These are phyloP conservation scores for Eremochloa ophiuroides DNA, from an alignment of 176 grass and related monocot genomes.

Conservation along the genomic window DNA sequence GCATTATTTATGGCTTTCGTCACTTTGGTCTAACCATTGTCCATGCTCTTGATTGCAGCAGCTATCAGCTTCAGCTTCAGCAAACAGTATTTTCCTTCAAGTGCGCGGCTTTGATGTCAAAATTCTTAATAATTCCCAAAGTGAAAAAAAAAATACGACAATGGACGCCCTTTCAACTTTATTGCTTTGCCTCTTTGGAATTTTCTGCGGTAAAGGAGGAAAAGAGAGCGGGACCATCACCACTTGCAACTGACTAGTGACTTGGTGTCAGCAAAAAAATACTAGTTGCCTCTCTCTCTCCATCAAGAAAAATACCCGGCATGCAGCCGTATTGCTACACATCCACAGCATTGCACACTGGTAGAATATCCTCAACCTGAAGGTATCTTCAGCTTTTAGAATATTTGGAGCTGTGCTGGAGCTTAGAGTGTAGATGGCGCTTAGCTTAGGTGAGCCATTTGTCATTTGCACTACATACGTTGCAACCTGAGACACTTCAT, in stretches of 20 bases:
- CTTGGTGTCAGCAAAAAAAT: not conserved
- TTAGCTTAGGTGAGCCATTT: not conserved
- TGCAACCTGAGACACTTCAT: not conserved
- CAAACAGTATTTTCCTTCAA: not conserved
- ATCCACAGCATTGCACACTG: not conserved
- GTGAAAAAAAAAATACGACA: not conserved
- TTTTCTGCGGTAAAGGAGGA: constrained; percentile 2
- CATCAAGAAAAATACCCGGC: constrained; percentile 11
- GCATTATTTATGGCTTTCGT: not conserved
- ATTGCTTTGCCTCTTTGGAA: not conserved
- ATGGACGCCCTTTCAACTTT: not conserved
- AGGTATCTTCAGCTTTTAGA: not conserved
- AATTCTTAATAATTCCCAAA: constrained; percentile 31
- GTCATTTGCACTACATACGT: not conserved
- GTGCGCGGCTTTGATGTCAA: constrained; percentile 20
- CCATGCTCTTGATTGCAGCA: not conserved
- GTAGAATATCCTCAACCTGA: not conserved
- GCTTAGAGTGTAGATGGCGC: not conserved
- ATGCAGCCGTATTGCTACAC: not conserved
- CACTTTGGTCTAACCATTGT: not conserved
- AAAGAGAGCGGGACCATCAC: not conserved
- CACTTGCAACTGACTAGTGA: not conserved
- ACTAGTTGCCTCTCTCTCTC: constrained; percentile 1
- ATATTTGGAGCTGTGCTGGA: not conserved
- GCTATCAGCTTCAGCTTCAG: no score